Percentiles rank a stretch among this genome's conserved stretches.
Evolutionary conservation across 331 rosid species (phyloP).

Genomic region (Phaseolus coccineus): DNA sequence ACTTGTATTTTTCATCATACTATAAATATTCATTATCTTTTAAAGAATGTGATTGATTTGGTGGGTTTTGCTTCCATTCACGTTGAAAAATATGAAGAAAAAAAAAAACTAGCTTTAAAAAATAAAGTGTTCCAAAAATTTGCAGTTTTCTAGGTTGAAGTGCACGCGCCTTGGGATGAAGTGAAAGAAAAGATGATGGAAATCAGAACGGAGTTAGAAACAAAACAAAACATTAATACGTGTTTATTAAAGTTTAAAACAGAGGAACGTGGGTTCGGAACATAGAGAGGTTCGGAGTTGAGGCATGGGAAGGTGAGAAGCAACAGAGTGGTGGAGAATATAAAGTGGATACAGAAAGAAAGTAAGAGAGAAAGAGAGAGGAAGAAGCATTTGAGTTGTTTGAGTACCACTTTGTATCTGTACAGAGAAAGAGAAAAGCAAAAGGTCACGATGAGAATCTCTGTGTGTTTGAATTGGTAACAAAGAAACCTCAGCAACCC

Average conservation of each 20-base stretch:
- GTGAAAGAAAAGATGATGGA: not conserved
- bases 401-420: conserved; percentile 34
- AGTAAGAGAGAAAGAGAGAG: not conserved
- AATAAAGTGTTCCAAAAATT: too few species aligned
- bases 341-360: conserved; percentile 54
- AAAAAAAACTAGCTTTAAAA: not conserved
- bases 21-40: too few species aligned
- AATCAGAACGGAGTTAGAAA: conserved; percentile 2
- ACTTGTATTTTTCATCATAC: too few species aligned
- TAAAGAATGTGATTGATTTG: too few species aligned
- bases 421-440: conserved; percentile 49
- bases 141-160: not conserved
- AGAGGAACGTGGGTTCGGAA: conserved; percentile 32
- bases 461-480: conserved; percentile 53
- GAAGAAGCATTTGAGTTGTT: conserved; percentile 17
- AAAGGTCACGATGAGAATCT: conserved; percentile 59
- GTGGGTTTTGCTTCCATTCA: not conserved
- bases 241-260: conserved; percentile 6
- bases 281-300: conserved; percentile 47
- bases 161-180: conserved; percentile 38
- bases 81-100: not conserved
- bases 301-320: conserved; percentile 43
- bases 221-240: conserved; percentile 12
- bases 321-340: conserved; percentile 43
- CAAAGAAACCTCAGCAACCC: conserved; percentile 59